Percentiles rank a stretch among this genome's conserved stretches.
Evolutionary conservation across 768 basidiomycete species (phyloP).

Genomic region (Russula lepida): DNA sequence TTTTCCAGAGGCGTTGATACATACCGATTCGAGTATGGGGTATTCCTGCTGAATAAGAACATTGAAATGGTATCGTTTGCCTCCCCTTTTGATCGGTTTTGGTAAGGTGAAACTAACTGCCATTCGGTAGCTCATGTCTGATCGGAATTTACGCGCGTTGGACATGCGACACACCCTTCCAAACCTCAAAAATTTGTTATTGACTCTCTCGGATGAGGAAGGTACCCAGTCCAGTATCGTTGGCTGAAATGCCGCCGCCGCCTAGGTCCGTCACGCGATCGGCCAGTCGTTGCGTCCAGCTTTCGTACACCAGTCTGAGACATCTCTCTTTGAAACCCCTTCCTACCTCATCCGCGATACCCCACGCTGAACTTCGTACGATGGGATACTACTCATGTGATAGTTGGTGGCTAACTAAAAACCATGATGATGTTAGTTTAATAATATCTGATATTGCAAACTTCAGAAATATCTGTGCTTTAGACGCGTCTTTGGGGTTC

Average conservation of each 20-base stretch:
- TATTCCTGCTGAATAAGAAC: constrained; percentile 93
- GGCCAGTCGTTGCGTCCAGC: not conserved
- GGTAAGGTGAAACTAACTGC: not conserved
- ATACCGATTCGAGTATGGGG: constrained; percentile 96
- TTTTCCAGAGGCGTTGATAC: constrained; percentile 93
- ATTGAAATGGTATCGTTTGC: constrained; percentile 74
- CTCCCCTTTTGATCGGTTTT: constrained; percentile 1
- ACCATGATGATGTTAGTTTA: not conserved
- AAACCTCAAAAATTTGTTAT: constrained; percentile 88
- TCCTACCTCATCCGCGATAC: not conserved
- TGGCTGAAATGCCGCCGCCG: not conserved
- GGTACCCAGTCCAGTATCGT: constrained; percentile 30
- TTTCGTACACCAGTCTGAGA: not conserved
- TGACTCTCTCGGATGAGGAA: constrained; percentile 75
- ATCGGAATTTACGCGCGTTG: constrained; percentile 78
- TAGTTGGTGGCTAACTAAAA: not conserved
- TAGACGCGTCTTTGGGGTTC: no score
- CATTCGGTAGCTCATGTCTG: constrained; percentile 69
- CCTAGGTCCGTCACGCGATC: not conserved
- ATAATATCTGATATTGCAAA: not conserved
- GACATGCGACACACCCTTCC: constrained; percentile 95
- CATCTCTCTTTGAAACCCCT: not conserved
- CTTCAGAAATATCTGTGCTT: not conserved
- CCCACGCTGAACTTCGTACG: not conserved
- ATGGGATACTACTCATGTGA: not conserved